Conservation (phyloP, 495 filamentous ascomycete species). For the Haplographium delicatum region DNA sequence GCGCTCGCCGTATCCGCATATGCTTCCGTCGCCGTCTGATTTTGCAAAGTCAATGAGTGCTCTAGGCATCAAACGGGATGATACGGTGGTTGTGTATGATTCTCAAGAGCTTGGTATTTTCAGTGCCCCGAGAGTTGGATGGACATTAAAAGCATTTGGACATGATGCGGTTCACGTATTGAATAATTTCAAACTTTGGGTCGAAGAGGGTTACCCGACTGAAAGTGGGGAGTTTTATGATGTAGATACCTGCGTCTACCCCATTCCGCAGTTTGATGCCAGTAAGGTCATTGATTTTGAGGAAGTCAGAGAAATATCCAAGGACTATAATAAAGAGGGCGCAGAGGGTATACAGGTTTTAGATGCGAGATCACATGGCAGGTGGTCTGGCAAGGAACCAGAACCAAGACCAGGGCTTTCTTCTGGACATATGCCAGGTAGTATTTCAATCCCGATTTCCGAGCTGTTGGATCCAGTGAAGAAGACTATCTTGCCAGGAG, state of each 20-base stretch:
- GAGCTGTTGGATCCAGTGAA: constrained; percentile 76
- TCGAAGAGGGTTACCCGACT: constrained; percentile 70
- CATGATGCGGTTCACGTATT: constrained; percentile 86
- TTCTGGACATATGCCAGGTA: constrained; percentile 87
- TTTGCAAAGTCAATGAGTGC: constrained; percentile 86
- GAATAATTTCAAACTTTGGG: constrained; percentile 92
- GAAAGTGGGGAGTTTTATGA: constrained; percentile 70
- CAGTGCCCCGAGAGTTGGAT: constrained; percentile 85
- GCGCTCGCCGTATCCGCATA: constrained; percentile 87
- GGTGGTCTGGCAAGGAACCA: constrained; percentile 77
- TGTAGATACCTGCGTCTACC: constrained; percentile 51
- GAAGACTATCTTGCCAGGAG: constrained; percentile 69
- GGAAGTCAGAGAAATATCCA: constrained; percentile 69
- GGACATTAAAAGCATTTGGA: constrained; percentile 87
- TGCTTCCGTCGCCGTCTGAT: constrained; percentile 76
- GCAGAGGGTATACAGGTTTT: constrained; percentile 78
- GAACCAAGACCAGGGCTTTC: constrained; percentile 84
- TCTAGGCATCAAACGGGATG: constrained; percentile 78
- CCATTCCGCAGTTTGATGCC: constrained; percentile 46
- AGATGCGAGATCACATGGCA: constrained; percentile 75
- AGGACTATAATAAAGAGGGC: constrained; percentile 72
- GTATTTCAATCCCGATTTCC: constrained; percentile 75
- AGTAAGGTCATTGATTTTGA: constrained; percentile 57
- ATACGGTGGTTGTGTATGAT: constrained; percentile 92
- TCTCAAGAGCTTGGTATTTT: constrained; percentile 84